These are phyloP conservation scores for Extremus antarcticus DNA, from an alignment of 495 filamentous ascomycete genomes.

Conservation along the genomic window DNA sequence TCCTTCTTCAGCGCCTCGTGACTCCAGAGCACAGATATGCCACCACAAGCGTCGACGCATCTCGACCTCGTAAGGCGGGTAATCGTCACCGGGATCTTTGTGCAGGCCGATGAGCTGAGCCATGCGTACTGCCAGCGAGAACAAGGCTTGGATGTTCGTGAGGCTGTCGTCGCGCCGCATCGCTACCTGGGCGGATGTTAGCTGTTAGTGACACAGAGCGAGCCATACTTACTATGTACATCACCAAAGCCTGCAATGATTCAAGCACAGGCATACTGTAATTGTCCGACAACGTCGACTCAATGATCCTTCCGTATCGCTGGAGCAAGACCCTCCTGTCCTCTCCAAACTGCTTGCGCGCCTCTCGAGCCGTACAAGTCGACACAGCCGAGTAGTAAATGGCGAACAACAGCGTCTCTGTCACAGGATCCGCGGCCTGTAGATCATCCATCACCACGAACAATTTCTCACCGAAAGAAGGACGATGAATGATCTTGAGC, in stretches of 20 bases:
- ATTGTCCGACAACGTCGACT: not conserved
- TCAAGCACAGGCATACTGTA: constrained; percentile 7
- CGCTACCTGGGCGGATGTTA: not conserved
- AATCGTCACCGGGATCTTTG: constrained; percentile 4
- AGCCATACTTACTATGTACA: constrained; percentile 10
- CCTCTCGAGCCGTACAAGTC: constrained; percentile 9
- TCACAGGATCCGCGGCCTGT: not conserved
- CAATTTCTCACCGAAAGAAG: not conserved
- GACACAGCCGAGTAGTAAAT: constrained; percentile 10
- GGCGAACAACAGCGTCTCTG: constrained; percentile 7
- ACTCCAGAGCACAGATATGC: constrained; percentile 9
- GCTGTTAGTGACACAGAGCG: not conserved
- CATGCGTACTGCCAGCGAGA: constrained; percentile 7
- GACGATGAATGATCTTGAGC: constrained; percentile 13
- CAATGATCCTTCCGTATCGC: constrained; percentile 8
- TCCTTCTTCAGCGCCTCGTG: constrained; percentile 6
- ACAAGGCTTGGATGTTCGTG: not conserved
- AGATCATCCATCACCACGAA: not conserved
- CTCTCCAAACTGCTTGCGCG: constrained; percentile 6
- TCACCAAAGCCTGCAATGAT: constrained; percentile 9
- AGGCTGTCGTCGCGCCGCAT: constrained; percentile 7
- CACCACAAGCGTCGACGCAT: constrained; percentile 10
- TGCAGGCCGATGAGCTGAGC: constrained; percentile 7
- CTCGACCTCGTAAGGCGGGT: constrained; percentile 5
- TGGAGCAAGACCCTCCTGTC: not conserved